phyloP scores from a whole-genome alignment of 2,329 filamentous ascomycete species.

The Fusarium penzigii region DNA sequence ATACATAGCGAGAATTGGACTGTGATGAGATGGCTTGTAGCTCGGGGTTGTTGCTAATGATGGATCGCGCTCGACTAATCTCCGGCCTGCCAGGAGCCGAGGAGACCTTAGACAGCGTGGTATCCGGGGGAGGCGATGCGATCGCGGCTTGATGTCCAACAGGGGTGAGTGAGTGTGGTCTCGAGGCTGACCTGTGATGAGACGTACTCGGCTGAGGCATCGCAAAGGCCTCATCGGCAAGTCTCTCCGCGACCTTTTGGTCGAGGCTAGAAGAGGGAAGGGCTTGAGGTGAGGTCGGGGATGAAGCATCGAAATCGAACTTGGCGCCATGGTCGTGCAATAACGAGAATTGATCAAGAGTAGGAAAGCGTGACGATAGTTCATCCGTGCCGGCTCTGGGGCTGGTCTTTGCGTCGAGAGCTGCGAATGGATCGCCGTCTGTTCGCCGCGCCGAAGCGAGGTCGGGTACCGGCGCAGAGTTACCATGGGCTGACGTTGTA shows the following conservation, averaged over 20 bases:
- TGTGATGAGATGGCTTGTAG: constrained; percentile 58
- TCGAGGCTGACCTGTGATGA: constrained; percentile 21
- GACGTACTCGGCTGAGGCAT: constrained; percentile 35
- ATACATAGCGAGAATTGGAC: constrained; percentile 45
- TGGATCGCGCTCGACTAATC: constrained; percentile 63
- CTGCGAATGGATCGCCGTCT: constrained; percentile 83
- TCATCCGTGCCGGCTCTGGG: constrained; percentile 67
- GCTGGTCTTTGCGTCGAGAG: constrained; percentile 67
- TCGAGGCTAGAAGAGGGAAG: constrained; percentile 50
- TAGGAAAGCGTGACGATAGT: constrained; percentile 81
- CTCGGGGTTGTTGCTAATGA: constrained; percentile 64
- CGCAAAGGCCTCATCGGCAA: constrained; percentile 84
- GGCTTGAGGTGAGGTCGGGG: constrained; percentile 49
- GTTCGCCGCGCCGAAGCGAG: constrained; percentile 65
- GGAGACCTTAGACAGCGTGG: constrained; percentile 38
- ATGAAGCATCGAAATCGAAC: constrained; percentile 76
- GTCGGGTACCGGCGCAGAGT: constrained; percentile 50
- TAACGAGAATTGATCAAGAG: constrained; percentile 88
- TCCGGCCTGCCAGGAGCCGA: constrained; percentile 47
- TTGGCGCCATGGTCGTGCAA: constrained; percentile 81
- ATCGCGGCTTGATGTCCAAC: constrained; percentile 22
- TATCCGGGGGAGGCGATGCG: constrained; percentile 29
- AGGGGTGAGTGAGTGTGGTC: constrained; percentile 36
- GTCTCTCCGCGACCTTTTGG: constrained; percentile 69
- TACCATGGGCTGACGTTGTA: constrained; percentile 36